Base-by-base conservation (phyloP, 768 basidiomycete species). In the Tubosaeta sp. region DNA sequence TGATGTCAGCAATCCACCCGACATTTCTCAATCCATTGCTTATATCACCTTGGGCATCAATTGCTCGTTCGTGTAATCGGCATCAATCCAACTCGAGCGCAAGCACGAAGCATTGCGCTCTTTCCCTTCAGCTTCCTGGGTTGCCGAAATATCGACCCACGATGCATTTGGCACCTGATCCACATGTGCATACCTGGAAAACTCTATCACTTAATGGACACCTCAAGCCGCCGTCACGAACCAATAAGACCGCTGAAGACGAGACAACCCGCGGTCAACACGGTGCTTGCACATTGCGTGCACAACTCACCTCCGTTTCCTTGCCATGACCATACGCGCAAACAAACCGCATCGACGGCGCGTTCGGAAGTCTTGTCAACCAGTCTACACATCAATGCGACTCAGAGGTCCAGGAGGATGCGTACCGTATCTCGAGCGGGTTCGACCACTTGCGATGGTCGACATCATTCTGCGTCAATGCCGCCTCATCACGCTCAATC, bases 311-410 rank as follows among this genome's bases (percentile, higher is more conserved):
- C 79, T 97, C 94, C 0, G 94, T 99, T 60, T 94, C 89, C 65
- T 97, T 97, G 17, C 95, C 95, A 59, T 91, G 86, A 0, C 95
- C 95, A 71, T 98, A 97, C 3, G 94, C 81, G 57, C 95, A 97
- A 67, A 85, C 89, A 27, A 95, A 85, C 64, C 86, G 91, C 85
- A 97, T 88, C 5, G 86, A 88, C 1, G 95, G 94, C 0, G 97
- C 97, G 43, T 83, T 70, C 1, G 95, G 95, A 16, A 99, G 74
- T 58, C 90, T 91, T 48, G 33, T 3, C 25, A 35, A 33, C 46
- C 39, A 17, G 26, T 22, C 0, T 5, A 41, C 45, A 11, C 59
- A 42, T 26, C n/a, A 33, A 25, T 51, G 17, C 26, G 41, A 26
- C 32, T 44, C 38, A 50, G 5, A 25, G 25, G 32, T 32, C 34